Conservation (phyloP, 2,329 filamentous ascomycete species). For the Fusarium lyarnte region DNA sequence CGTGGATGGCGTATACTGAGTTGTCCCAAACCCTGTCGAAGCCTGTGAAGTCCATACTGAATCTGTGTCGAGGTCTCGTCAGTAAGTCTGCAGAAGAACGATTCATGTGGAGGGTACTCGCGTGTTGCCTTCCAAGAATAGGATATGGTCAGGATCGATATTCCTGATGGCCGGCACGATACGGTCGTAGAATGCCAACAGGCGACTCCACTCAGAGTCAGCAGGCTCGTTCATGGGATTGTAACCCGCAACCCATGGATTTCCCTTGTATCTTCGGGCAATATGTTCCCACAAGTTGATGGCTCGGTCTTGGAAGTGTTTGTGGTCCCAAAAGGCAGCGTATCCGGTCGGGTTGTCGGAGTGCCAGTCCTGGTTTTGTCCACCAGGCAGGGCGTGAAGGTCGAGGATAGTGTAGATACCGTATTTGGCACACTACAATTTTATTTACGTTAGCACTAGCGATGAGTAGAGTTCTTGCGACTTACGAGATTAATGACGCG, state of each 20-base stretch:
- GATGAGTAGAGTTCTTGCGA: accelerated
- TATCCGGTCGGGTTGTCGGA: slow-evolving; percentile 50
- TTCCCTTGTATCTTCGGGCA: slow-evolving; percentile 52
- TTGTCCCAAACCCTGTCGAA: slow-evolving; percentile 54
- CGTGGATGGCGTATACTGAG: slow-evolving; percentile 62
- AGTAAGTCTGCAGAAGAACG: not conserved
- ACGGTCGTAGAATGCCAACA: slow-evolving; percentile 52
- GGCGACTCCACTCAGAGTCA: slow-evolving; percentile 45
- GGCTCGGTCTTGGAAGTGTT: slow-evolving; percentile 56
- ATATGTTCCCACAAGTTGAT: slow-evolving; percentile 56
- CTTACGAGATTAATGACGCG: slow-evolving; percentile 54
- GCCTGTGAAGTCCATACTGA: slow-evolving; percentile 43
- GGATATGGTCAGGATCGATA: slow-evolving; percentile 57
- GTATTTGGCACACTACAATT: slow-evolving; percentile 48
- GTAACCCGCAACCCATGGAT: slow-evolving; percentile 54
- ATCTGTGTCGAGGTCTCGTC: slow-evolving; percentile 3
- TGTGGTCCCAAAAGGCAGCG: slow-evolving; percentile 57
- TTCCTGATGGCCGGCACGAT: slow-evolving; percentile 51
- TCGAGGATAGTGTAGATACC: slow-evolving; percentile 57
- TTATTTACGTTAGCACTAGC: not conserved
- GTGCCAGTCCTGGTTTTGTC: slow-evolving; percentile 60
- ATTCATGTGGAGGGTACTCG: not conserved
- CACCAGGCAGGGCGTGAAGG: slow-evolving; percentile 56
- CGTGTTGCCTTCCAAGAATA: slow-evolving; percentile 62
- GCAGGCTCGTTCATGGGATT: slow-evolving; percentile 49